phyloP scores from a whole-genome alignment of 331 rosid genomes.

The Quercus phellos region DNA sequence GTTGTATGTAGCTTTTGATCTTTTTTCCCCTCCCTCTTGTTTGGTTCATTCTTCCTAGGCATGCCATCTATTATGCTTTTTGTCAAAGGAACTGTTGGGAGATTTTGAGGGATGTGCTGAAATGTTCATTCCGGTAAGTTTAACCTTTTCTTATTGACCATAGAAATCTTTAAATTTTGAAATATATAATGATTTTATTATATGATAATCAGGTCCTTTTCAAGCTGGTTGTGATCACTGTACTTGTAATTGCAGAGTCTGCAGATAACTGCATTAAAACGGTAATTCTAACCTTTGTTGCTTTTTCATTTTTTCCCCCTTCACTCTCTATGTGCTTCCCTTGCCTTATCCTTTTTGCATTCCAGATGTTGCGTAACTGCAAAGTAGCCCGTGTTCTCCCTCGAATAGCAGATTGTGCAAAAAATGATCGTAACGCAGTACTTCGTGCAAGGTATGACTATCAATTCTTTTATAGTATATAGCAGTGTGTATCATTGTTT shows the following conservation, averaged over 20 bases:
- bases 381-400: slow-evolving; percentile 93
- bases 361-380: slow-evolving; percentile 94
- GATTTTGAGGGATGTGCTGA: slow-evolving; percentile 97
- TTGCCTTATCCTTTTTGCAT: slow-evolving; percentile 22
- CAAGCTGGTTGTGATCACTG: slow-evolving; percentile 99
- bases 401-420: slow-evolving; percentile 86
- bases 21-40: background rate
- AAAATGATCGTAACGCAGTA: slow-evolving; percentile 84
- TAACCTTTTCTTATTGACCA: slow-evolving; percentile 16
- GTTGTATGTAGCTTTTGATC: background rate
- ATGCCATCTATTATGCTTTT: slow-evolving; percentile 87
- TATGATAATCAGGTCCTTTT: slow-evolving; percentile 84
- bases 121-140: slow-evolving; percentile 88
- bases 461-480: background rate
- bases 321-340: slow-evolving; percentile 5
- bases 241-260: slow-evolving; percentile 98
- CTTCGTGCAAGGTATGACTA: slow-evolving; percentile 88
- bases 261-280: slow-evolving; percentile 97
- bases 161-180: slow-evolving; percentile 15
- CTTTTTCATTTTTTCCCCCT: slow-evolving; percentile 1
- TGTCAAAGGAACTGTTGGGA: slow-evolving; percentile 96
- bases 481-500: slow-evolving; percentile 10
- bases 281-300: slow-evolving; percentile 40
- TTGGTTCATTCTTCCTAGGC: slow-evolving; percentile 52
- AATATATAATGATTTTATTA: slow-evolving; percentile 26